A percentile compares a stretch with the other conserved stretches of the same genome.
Conservation (phyloP, 2,329 filamentous ascomycete genomes). For the Penicillium psychrosexuale region DNA sequence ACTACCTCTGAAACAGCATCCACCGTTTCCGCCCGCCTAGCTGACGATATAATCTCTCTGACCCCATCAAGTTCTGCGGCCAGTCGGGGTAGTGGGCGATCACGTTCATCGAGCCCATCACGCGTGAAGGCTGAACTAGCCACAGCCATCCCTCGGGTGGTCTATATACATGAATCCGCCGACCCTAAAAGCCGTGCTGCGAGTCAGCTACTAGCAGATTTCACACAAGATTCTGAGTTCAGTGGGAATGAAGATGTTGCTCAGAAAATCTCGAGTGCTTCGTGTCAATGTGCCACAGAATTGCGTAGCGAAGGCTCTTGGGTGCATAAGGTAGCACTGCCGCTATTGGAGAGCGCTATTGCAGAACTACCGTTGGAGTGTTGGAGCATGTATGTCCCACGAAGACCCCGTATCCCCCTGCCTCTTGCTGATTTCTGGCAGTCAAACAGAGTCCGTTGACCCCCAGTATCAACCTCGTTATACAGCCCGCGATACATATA, state of each 20-base stretch:
- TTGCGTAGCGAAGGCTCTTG: not conserved
- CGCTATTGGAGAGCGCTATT: not conserved
- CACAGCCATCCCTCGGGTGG: not conserved
- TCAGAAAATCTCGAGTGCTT: not conserved
- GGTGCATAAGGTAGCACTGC: not conserved
- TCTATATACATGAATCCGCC: not conserved
- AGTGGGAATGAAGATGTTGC: not conserved
- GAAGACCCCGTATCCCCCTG: not conserved
- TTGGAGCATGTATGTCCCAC: not conserved
- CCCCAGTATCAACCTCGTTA: not conserved
- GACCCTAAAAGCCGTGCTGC: not conserved
- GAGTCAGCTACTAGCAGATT: not conserved
- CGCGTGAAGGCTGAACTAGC: not conserved
- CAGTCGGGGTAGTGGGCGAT: not conserved
- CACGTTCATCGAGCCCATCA: not conserved
- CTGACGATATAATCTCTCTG: not conserved
- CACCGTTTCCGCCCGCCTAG: not conserved
- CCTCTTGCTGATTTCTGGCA: not conserved
- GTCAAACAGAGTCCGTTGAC: not conserved
- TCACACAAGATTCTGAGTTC: not conserved
- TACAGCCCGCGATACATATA: not conserved
- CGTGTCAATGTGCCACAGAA: not conserved
- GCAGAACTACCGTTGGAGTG: not conserved
- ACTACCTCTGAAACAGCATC: not conserved
- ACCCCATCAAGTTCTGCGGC: not conserved